Conservation (phyloP, 2,329 filamentous ascomycete genomes). For the Ceratocystis lukuohia region DNA sequence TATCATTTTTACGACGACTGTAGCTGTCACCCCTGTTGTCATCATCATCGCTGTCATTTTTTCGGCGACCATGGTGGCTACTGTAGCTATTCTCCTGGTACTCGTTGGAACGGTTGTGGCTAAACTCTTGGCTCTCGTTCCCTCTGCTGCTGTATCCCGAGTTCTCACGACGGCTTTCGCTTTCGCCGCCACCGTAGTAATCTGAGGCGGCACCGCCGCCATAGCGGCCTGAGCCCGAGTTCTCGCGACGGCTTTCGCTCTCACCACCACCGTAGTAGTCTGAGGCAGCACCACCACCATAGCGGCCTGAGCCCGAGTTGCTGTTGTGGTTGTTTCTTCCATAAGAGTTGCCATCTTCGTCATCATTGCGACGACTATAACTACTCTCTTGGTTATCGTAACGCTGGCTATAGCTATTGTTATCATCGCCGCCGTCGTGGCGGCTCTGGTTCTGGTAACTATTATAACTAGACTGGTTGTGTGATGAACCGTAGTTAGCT, state of each 20-base stretch:
- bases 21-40: slow-evolving; percentile 27
- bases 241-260: slow-evolving; percentile 12
- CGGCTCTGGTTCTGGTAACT: slow-evolving; percentile 49
- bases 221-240: slow-evolving; percentile 27
- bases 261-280: slow-evolving; percentile 43
- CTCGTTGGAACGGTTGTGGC: slow-evolving; percentile 38
- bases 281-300: slow-evolving; percentile 33
- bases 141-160: slow-evolving; percentile 26
- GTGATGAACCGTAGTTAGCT: slow-evolving; percentile 44
- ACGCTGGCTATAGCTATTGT: slow-evolving; percentile 2
- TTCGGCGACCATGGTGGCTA: slow-evolving; percentile 47
- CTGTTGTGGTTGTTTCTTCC: slow-evolving; percentile 12
- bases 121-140: slow-evolving; percentile 46
- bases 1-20: slow-evolving; percentile 21
- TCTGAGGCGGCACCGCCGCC: slow-evolving; percentile 33
- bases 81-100: slow-evolving; percentile 43
- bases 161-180: slow-evolving; percentile 8
- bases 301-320: slow-evolving; percentile 27
- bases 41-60: slow-evolving; percentile 36
- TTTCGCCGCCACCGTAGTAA: slow-evolving; percentile 42
- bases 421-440: slow-evolving; percentile 32
- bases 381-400: slow-evolving; percentile 16
- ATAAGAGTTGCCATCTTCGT: slow-evolving; percentile 6
- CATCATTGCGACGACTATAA: slow-evolving; percentile 7
- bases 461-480: slow-evolving; percentile 46